Base-by-base conservation (phyloP, 352 stramenopile genomes). In the Globisporangium apiculatum region DNA sequence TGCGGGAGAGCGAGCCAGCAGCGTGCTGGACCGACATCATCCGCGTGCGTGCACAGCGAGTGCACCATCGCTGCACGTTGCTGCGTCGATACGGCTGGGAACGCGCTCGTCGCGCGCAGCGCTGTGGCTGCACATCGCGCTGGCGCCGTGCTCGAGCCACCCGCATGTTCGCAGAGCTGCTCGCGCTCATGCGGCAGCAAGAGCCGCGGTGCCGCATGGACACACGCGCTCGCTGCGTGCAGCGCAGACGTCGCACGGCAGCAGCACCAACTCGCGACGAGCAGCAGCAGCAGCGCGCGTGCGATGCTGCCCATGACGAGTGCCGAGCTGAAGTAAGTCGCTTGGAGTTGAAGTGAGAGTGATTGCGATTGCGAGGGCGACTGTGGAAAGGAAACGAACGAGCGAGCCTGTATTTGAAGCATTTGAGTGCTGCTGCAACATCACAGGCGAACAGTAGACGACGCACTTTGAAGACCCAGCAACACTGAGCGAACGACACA, bases 1-100 rank as follows among this genome's bases (percentile, higher is more conserved):
- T 51, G 46, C 6, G 72, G 58, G 38, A 79, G 53, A 4, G 59
- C 51, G 1, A 67, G 41, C 79, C 79, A 89, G n/a, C 79, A 87
- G 17, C 56, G 57, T n/a, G 67, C 76, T 35, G 75, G 79, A 11
- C 58, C 69, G 38, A 36, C 55, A 42, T 53, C 56, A 3, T 42
- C 51, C 10, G 59, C 53, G 24, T 24, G 24, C 7, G 68, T 42
- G 49, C 71, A 80, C 7, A 78, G 58, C 48, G 62, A 48, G 10
- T 69, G 55, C 46, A 81, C 64, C 11, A 58, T 66, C 5, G 64
- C 51, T 41, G 61, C 24, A 4, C 62, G 57, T n/a, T 63, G 51
- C 49, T 53, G 51, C 8, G 55, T 55, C 17, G 18, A 41, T 38
- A 47, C 41, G 38, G 59, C 35, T 46, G 59, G 59, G 17, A 60